Percentiles rank a stretch among this genome's conserved stretches.
phyloP scores from a whole-genome alignment of 2,329 filamentous ascomycete genomes.

The Colletotrichum caudatum region DNA sequence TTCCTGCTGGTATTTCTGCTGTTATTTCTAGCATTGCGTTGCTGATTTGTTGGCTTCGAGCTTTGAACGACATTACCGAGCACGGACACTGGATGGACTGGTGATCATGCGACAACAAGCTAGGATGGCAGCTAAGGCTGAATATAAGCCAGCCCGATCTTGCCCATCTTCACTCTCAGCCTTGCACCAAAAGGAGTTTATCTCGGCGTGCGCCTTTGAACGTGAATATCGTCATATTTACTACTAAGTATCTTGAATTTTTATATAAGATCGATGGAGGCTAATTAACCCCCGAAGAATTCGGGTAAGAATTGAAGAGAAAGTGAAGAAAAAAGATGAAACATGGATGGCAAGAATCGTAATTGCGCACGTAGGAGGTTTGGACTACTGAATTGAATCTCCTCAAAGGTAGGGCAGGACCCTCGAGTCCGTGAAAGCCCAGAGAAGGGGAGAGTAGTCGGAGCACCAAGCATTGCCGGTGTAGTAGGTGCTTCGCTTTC shows the following conservation, averaged over 20 bases:
- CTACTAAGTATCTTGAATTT: neutral
- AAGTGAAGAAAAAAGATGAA: no score
- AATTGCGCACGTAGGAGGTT: neutral
- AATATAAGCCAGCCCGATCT: neutral
- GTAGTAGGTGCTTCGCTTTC: constrained; percentile 35
- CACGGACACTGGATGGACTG: neutral
- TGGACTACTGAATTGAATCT: neutral
- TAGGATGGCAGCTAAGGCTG: neutral
- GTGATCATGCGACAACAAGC: neutral
- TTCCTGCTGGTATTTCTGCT: neutral
- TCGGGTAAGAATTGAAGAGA: neutral
- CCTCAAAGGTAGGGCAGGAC: constrained; percentile 20
- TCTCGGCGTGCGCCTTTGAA: neutral
- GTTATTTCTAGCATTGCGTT: neutral
- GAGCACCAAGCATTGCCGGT: constrained; percentile 37
- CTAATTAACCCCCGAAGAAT: neutral
- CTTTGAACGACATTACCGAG: neutral
- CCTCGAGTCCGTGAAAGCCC: constrained; percentile 38
- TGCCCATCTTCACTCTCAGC: neutral
- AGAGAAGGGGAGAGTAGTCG: constrained; percentile 41
- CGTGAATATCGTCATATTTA: neutral
- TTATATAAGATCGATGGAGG: neutral
- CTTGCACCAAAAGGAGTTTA: neutral
- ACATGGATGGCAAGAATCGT: neutral
- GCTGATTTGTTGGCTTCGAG: neutral